Percentiles rank a stretch among this genome's conserved stretches.
Conservation (phyloP, 441 rosid species). For the Brassica balearica region DNA sequence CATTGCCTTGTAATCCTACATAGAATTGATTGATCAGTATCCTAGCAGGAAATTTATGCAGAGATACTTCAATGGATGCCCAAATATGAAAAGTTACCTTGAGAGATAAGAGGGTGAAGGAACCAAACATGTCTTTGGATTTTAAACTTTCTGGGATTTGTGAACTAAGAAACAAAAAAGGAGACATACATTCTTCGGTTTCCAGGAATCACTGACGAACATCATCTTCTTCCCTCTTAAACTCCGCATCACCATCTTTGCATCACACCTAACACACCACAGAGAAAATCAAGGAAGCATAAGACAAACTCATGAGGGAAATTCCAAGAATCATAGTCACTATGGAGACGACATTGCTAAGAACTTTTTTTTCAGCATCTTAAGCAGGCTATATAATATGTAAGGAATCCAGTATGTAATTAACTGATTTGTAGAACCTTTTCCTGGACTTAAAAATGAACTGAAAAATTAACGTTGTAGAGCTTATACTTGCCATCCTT, state of each 20-base stretch:
- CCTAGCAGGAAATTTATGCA: neutral
- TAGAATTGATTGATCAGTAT: slow-evolving; percentile 1
- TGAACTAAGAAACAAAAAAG: slow-evolving; percentile 75
- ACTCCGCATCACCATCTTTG: slow-evolving; percentile 76
- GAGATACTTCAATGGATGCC: neutral
- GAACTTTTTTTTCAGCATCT: too few species aligned
- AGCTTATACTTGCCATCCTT: too few species aligned
- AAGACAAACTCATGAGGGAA: too few species aligned
- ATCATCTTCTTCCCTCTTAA: slow-evolving; percentile 88
- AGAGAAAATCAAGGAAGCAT: neutral
- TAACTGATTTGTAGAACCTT: too few species aligned
- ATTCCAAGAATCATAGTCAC: too few species aligned
- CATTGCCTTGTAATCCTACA: slow-evolving; percentile 87
- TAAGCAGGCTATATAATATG: too few species aligned
- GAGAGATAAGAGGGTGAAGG: slow-evolving; percentile 74
- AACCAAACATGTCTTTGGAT: slow-evolving; percentile 73
- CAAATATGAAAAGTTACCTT: slow-evolving; percentile 50
- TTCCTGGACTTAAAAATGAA: too few species aligned
- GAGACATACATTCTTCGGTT: slow-evolving; percentile 85
- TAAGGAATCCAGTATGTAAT: too few species aligned
- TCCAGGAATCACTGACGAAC: slow-evolving; percentile 82
- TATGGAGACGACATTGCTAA: too few species aligned
- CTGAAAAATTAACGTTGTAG: too few species aligned
- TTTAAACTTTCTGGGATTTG: slow-evolving; percentile 63
- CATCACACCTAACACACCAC: slow-evolving; percentile 63